Evolutionary conservation across 164 flowering plant genomes (phyloP).

Genomic region (Aristolochia contorta): DNA sequence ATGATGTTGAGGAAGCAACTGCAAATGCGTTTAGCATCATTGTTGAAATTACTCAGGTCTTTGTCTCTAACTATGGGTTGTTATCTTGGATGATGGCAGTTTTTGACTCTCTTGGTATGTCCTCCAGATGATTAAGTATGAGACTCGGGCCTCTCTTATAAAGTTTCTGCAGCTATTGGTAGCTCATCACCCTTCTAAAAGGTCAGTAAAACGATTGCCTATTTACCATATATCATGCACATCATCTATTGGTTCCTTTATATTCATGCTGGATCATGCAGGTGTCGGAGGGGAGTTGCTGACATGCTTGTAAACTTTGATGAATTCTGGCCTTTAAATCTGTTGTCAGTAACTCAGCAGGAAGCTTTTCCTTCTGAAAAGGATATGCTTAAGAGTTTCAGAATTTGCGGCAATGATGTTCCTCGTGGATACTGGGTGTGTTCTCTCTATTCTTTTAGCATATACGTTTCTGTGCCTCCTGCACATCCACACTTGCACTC

Average conservation of each 20-base stretch:
- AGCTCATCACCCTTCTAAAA: slow-evolving; percentile 88
- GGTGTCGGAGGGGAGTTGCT: slow-evolving; percentile 94
- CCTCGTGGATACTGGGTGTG: slow-evolving; percentile 96
- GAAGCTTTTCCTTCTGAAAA: slow-evolving; percentile 24
- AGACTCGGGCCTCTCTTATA: slow-evolving; percentile 64
- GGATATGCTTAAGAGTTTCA: slow-evolving; percentile 29
- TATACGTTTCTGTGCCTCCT: no score
- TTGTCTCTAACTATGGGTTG: neutral
- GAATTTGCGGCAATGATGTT: slow-evolving; percentile 81
- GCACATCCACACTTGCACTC: no score
- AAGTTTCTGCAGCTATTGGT: slow-evolving; percentile 78
- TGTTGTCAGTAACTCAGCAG: slow-evolving; percentile 18
- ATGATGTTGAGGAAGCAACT: slow-evolving; percentile 96
- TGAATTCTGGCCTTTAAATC: slow-evolving; percentile 51
- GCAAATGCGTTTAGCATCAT: slow-evolving; percentile 78
- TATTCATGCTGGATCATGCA: slow-evolving; percentile 7
- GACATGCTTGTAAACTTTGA: slow-evolving; percentile 82
- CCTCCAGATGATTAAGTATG: slow-evolving; percentile 67
- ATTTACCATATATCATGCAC: neutral
- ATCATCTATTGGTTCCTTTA: no score
- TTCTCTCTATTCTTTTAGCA: neutral
- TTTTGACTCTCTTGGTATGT: neutral
- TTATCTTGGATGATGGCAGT: no score
- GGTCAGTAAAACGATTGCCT: slow-evolving; percentile 26
- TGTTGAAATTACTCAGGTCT: slow-evolving; percentile 68